Conservation (phyloP, 805 yeast species). For the Candida insectorum region DNA sequence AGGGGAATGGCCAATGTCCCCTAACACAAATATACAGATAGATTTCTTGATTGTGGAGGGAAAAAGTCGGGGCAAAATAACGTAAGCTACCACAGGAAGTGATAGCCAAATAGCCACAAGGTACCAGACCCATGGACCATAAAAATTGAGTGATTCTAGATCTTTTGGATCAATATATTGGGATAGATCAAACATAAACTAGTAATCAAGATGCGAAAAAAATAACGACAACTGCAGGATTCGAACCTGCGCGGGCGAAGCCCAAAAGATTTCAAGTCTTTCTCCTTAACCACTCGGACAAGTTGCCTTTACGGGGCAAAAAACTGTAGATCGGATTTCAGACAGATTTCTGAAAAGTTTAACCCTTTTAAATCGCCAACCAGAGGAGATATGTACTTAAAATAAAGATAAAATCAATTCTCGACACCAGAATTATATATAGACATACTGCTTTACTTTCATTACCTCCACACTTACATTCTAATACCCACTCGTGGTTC, state of each 20-base stretch:
- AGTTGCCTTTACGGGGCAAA: constrained; percentile 26
- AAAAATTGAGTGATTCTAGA: constrained; percentile 8
- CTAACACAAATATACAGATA: constrained; percentile 77
- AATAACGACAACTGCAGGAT: constrained; percentile 45
- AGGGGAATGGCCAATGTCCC: constrained; percentile 94
- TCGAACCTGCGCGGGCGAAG: constrained; percentile 51
- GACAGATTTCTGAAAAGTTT: too few relatives aligned
- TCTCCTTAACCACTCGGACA: constrained; percentile 50
- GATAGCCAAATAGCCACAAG: constrained; percentile 44
- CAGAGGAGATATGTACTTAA: too few relatives aligned
- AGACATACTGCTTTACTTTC: too few relatives aligned
- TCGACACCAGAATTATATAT: too few relatives aligned
- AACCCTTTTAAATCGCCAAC: too few relatives aligned
- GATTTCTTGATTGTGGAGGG: constrained; percentile 33
- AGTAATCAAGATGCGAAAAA: constrained; percentile 11
- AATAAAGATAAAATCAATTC: too few relatives aligned
- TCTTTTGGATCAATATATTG: constrained; percentile 2
- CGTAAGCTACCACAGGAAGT: constrained; percentile 43
- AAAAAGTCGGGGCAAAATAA: constrained; percentile 33
- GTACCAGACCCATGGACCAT: constrained; percentile 42
- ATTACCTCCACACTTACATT: too few relatives aligned
- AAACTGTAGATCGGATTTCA: too few relatives aligned
- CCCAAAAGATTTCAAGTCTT: constrained; percentile 49
- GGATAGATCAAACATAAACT: constrained; percentile 3
- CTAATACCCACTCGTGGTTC: too few relatives aligned